A percentile compares a stretch with the other conserved stretches of the same genome.
These are phyloP conservation scores for Fusarium sp. DNA, from an alignment of 2,329 filamentous ascomycete genomes.

Conservation along the genomic window DNA sequence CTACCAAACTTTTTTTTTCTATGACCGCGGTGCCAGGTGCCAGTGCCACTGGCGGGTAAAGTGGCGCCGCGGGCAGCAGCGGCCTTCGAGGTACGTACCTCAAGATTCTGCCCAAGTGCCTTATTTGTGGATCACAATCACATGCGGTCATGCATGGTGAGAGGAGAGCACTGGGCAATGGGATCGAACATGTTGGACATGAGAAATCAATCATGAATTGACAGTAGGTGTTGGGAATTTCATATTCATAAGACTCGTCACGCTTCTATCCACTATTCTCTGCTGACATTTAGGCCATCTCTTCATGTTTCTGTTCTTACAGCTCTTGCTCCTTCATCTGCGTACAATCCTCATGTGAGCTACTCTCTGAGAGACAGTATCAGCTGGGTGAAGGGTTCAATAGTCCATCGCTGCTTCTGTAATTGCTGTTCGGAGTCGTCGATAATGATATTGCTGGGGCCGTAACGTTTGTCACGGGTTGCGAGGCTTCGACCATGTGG, in stretches of 20 bases:
- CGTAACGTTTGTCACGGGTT: constrained; percentile 7
- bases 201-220: neutral
- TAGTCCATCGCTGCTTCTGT: constrained; percentile 32
- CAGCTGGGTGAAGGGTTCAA: constrained; percentile 37
- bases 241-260: constrained; percentile 23
- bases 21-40: constrained; percentile 13
- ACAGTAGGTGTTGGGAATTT: neutral
- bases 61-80: constrained; percentile 8
- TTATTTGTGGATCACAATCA: constrained; percentile 14
- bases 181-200: neutral
- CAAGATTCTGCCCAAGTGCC: neutral
- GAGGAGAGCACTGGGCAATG: neutral
- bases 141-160: constrained; percentile 2
- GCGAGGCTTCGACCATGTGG: constrained; percentile 22
- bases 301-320: neutral
- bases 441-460: constrained; percentile 14
- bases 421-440: constrained; percentile 21
- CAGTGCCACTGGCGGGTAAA: constrained; percentile 25
- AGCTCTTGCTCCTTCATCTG: neutral
- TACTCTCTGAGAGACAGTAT: constrained; percentile 12
- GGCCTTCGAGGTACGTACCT: constrained; percentile 20
- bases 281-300: neutral
- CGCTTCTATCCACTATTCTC: neutral
- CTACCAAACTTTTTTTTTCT: constrained; percentile 36
- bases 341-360: constrained; percentile 6